These are phyloP conservation scores for Talaromyces liani DNA, from an alignment of 495 filamentous ascomycete species.

Conservation along the genomic window DNA sequence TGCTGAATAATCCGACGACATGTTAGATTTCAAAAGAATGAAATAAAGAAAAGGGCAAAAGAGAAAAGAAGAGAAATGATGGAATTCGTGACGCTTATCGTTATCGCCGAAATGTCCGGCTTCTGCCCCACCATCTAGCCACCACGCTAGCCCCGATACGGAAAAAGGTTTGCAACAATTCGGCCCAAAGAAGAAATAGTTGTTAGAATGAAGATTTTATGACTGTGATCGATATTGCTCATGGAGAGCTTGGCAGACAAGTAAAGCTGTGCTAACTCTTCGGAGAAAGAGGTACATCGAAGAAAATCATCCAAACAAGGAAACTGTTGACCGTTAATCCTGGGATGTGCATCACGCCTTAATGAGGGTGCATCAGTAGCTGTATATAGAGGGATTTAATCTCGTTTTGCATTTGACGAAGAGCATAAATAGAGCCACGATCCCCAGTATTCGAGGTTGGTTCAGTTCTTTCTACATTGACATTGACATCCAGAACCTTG, in stretches of 20 bases:
- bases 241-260: no score
- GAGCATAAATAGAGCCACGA: not conserved
- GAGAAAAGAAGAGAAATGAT: not conserved
- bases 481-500: not conserved
- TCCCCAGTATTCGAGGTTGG: not conserved
- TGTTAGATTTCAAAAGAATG: not conserved
- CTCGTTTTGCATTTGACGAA: not conserved
- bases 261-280: not conserved
- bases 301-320: not conserved
- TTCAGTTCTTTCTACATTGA: not conserved
- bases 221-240: not conserved
- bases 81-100: not conserved
- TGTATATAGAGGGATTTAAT: not conserved
- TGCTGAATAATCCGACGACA: not conserved
- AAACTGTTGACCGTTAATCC: not conserved
- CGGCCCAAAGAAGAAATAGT: constrained; percentile 5
- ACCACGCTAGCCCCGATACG: not conserved
- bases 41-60: not conserved
- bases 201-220: not conserved
- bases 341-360: not conserved
- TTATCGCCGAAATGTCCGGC: not conserved
- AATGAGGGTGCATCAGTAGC: not conserved
- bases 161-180: constrained; percentile 1
- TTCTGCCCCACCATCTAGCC: not conserved
- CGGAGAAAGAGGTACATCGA: not conserved